phyloP scores from a whole-genome alignment of 2,329 filamentous ascomycete species.

The Magnaporthales sp. region DNA sequence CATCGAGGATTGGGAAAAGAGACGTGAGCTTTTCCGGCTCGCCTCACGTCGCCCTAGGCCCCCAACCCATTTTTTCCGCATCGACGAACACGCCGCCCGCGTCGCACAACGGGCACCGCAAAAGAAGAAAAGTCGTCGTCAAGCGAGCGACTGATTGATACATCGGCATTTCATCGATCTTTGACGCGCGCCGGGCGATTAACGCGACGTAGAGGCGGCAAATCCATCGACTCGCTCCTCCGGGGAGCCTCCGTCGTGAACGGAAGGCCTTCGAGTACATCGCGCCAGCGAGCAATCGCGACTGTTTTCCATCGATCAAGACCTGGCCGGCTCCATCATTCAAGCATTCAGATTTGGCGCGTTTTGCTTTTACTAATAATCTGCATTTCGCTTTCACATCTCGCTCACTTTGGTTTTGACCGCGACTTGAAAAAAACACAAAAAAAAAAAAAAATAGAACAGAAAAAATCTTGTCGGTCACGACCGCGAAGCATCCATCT shows the following conservation, averaged over 20 bases:
- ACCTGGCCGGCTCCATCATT: neutral
- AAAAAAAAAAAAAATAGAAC: neutral
- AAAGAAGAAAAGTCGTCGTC: neutral
- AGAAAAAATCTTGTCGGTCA: neutral
- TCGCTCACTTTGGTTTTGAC: constrained; percentile 2
- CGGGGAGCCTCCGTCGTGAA: constrained; percentile 4
- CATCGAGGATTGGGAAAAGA: constrained; percentile 22
- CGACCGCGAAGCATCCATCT: neutral
- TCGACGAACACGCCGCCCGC: constrained; percentile 22
- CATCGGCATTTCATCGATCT: neutral
- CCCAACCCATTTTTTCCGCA: constrained; percentile 1
- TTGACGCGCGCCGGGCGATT: constrained; percentile 2
- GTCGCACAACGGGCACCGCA: constrained; percentile 32
- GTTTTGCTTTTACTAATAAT: neutral
- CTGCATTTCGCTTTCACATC: neutral
- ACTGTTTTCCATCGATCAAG: neutral
- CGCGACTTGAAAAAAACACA: constrained; percentile 3
- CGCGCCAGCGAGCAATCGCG: neutral
- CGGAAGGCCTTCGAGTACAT: constrained; percentile 1
- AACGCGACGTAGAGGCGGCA: constrained; percentile 6
- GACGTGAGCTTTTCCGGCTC: constrained; percentile 34
- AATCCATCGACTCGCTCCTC: constrained; percentile 6
- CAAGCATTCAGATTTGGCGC: neutral
- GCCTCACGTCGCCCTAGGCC: constrained; percentile 13
- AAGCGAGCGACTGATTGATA: constrained; percentile 3